Base-by-base conservation (phyloP, 768 basidiomycete genomes). In the Fomitopsis pulvina region DNA sequence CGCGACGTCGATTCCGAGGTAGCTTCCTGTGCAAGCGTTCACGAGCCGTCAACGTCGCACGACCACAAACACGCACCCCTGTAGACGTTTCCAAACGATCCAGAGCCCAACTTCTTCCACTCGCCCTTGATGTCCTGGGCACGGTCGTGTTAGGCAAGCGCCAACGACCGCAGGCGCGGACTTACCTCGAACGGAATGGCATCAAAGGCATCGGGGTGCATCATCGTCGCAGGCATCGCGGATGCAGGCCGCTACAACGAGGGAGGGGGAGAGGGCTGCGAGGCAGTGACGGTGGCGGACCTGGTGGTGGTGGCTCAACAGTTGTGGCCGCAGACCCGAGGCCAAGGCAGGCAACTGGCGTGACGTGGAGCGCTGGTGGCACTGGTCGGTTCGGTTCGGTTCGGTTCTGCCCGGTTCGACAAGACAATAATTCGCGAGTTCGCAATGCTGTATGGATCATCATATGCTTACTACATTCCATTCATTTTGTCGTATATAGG, bases 1-100 rank as follows among this genome's bases (percentile, higher is more conserved):
- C 28, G 93, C 93, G 29, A 96, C 88, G 56, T 96, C 90, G 56
- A 96, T 90, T 7, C 96, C 96, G 29, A 99, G 84, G 70, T 99
- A 99, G 25, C 69, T 78, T 2, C 87, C 92, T 90, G 59, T 45
- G 30, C n/a, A 14, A 34, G 14, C 34, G 5, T 37, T 37, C 34
- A 37, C n/a, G n/a, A n/a, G n/a, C 25, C n/a, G 37, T 48, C 24
- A 58, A 44, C 24, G 41, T 20, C 18, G 8, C 10, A 38, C 28
- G 21, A 39, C 44, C 39, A 37, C n/a, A 20, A 28, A 28, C 71
- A 74, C 67, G 44, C 39, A 81, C 86, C 89, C 68, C 87, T 92
- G 75, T 87, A 93, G 50, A 95, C 92, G 57, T 90, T 87, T 8
- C 92, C 92, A 66, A 95, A 95, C 18, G 89, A 92, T 16, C 92